Base-by-base conservation (phyloP, 75 land plant species). In the Selaginella moellendorffii region DNA sequence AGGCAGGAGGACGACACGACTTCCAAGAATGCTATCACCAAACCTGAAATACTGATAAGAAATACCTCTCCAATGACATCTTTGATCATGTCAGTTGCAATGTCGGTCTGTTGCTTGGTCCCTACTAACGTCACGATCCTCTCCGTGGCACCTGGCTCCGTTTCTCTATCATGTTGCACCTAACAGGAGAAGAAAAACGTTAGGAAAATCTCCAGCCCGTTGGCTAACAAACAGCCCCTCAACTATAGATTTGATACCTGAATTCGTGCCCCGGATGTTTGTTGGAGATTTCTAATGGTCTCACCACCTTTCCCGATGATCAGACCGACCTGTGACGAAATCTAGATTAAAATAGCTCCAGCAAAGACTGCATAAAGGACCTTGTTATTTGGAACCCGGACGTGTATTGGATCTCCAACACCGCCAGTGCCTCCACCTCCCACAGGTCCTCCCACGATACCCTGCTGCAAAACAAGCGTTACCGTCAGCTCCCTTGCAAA, bases 301-400 rank as follows among this genome's bases (percentile, higher is more conserved):
- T 93, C 96, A 29, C 98, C 98, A 36, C 98, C 98, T 73, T 79
- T 77, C 2, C 98, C 98, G 66, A 93, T 88, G 20, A 93, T 85
- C 56, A 93, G 53, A 23, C 98, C 98, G 75, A 93, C 98, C 98
- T 93, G 64, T 24, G 62, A 28, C 24, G 27, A 31, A 36, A 52
- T n/a, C n/a, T n/a, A n/a, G n/a, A n/a, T n/a, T n/a, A n/a, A n/a
- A n/a, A n/a, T n/a, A n/a, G n/a, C n/a, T n/a, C n/a, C n/a, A n/a
- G n/a, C n/a, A n/a, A n/a, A 36, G 46, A 36, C 5, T 36, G 14
- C 46, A 14, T 14, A 5, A 14, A 14, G 5, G 2, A 90, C 97
- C 98, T 93, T 93, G 61, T 93, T 92, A 71, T 86, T 83, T 46
- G 98, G 98, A 51, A 93, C 96, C 70, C 84, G 79, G 14, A 92